Evolutionary conservation across 148 eudicot genomes (phyloP), one percentile per base, ranked within the genome.

Genomic region (Nepenthes mirabilis): DNA sequence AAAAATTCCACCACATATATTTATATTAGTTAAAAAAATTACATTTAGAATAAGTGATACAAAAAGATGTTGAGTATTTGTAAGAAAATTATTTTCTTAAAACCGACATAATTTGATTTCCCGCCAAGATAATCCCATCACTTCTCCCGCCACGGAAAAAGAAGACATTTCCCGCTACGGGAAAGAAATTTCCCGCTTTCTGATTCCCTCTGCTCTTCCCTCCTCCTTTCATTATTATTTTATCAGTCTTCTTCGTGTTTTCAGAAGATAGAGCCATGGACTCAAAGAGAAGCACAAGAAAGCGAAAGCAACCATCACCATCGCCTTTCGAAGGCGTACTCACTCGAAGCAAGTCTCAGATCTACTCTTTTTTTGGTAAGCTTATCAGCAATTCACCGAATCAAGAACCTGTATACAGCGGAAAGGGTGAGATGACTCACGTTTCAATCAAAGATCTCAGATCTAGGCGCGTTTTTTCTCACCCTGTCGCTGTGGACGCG

Each of bases 391-490:
- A 8, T 3, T 40, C 54, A 4, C 11, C 55, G 1, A 10, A 33
- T 34, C 54, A 8, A 2, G 14, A 36, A 40, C 34, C 3, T 13
- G 53, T 33, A 2, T 54, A 4, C 9, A 56, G 0, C 3, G 43
- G 11, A 9, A 67, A 14, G 6, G 69, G 7, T 33, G 58, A 43
- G 13, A 32, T 55, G 40, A 55, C 49, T 34, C 56, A 45, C 0
- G 3, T 56, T 45, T 65, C 60, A 23, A 66, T 67, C 23, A 77
- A 77, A 55, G 81, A 77, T 70, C 81, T 77, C 32, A 68, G 81
- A 37, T 60, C 72, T 8, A 40, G 75, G 55, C 72, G 81, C 1
- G 72, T 77, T 36, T 73, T 77, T 55, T 77, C 78, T 1, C 11
- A 56, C 47, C 80, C 76, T 1, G 43, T 55, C 2, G 47, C 37